phyloP scores from a whole-genome alignment of 345 rosid genomes.

The Lagerstroemia speciosa region DNA sequence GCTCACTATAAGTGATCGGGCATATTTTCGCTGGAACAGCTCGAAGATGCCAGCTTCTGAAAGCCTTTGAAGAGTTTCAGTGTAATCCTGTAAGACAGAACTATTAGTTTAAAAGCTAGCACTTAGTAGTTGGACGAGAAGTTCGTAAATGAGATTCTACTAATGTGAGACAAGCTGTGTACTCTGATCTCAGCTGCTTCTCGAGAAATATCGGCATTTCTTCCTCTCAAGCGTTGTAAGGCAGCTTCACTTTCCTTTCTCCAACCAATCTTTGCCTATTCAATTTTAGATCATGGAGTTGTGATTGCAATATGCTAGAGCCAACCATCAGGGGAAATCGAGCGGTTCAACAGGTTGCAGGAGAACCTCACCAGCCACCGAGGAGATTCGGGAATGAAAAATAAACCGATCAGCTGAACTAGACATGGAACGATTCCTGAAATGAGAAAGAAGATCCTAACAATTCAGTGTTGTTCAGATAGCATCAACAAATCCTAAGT shows the following conservation, averaged over 20 bases:
- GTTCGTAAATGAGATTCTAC: not conserved
- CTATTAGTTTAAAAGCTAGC: not conserved
- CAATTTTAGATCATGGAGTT: not conserved
- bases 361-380: conserved; percentile 43
- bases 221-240: conserved; percentile 26
- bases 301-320: not conserved
- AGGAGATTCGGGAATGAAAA: conserved; percentile 49
- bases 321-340: not conserved
- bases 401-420: conserved; percentile 26
- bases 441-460: not conserved
- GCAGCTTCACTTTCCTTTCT: conserved; percentile 23
- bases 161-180: not conserved
- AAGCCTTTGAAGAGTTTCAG: conserved; percentile 20
- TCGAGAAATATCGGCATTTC: conserved; percentile 28
- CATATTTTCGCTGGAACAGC: conserved; percentile 34
- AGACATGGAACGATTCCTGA: conserved; percentile 41
- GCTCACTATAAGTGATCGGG: conserved; percentile 29
- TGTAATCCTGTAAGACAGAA: conserved; percentile 23
- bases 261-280: conserved; percentile 36
- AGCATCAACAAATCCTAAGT: not conserved
- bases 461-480: not conserved
- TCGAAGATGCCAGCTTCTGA: conserved; percentile 26
- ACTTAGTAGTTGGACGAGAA: not conserved
- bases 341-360: not conserved
- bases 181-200: conserved; percentile 40